These are phyloP conservation scores for Lyophyllum shimeji DNA, from an alignment of 768 basidiomycete species.

Conservation along the genomic window DNA sequence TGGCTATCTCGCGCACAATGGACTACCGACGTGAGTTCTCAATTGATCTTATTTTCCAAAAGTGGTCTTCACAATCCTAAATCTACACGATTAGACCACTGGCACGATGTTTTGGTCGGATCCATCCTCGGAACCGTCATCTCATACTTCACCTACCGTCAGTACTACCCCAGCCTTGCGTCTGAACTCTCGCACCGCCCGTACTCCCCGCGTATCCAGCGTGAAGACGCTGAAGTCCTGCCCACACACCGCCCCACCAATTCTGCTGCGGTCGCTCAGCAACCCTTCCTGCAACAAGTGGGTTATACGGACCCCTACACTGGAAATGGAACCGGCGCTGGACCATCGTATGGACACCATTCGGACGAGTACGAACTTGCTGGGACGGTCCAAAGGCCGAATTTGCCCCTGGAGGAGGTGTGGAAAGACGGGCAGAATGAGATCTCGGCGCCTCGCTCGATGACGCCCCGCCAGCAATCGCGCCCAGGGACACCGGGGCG, in stretches of 20 bases:
- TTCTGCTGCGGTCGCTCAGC: conserved; percentile 16
- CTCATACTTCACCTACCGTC: conserved; percentile 77
- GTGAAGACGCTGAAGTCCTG: conserved; percentile 40
- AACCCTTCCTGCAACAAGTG: not conserved
- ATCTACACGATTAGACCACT: conserved; percentile 61
- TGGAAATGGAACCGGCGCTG: not conserved
- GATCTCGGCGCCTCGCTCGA: conserved; percentile 11
- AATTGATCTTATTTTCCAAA: not conserved
- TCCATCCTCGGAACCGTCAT: conserved; percentile 69
- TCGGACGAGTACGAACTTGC: conserved; percentile 25
- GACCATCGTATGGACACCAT: conserved; percentile 3
- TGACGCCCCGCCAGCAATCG: not conserved
- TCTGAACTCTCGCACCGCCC: conserved; percentile 68
- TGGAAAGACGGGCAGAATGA: conserved; percentile 32
- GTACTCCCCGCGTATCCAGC: conserved; percentile 63
- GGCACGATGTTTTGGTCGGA: conserved; percentile 88
- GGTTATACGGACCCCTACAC: conserved; percentile 15
- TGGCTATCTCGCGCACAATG: conserved; percentile 88
- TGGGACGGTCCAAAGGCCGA: conserved; percentile 33
- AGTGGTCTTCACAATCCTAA: conserved; percentile 9
- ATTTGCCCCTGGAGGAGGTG: conserved; percentile 29
- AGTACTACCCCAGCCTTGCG: conserved; percentile 77
- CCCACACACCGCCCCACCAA: conserved; percentile 28
- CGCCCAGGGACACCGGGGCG: not conserved
- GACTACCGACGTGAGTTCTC: conserved; percentile 75